phyloP scores from a whole-genome alignment of 2,329 filamentous ascomycete genomes.

The Metarhizium album region DNA sequence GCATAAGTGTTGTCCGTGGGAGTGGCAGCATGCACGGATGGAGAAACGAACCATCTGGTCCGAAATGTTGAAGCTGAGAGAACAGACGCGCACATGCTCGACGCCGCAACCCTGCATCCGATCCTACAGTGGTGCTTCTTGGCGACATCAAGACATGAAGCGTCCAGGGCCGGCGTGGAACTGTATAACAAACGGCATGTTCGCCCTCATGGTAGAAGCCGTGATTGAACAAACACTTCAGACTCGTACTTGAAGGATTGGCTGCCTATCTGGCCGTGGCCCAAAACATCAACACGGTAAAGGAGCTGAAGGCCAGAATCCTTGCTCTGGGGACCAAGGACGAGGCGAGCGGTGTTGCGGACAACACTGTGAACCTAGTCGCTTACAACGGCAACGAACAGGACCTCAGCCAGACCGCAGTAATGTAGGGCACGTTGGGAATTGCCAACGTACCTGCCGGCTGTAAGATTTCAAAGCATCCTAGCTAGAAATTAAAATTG shows the following conservation, averaged over 20 bases:
- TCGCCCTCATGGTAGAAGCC: neutral
- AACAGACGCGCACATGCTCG: too few relatives aligned
- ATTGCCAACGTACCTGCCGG: neutral
- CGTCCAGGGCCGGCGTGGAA: too few relatives aligned
- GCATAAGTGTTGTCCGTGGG: too few relatives aligned
- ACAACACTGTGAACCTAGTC: conserved; percentile 32
- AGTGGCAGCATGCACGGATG: too few relatives aligned
- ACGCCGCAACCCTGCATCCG: too few relatives aligned
- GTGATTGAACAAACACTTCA: neutral
- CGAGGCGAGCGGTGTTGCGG: conserved; percentile 22
- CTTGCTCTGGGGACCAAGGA: conserved; percentile 29
- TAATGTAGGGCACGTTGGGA: too few relatives aligned
- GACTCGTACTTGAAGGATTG: conserved; percentile 51
- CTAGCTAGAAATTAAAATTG: too few relatives aligned
- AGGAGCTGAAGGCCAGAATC: conserved; percentile 30
- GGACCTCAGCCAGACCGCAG: too few relatives aligned
- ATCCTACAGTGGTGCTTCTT: neutral
- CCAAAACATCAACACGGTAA: conserved; percentile 28
- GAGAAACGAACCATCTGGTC: too few relatives aligned
- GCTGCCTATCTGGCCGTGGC: conserved; percentile 41
- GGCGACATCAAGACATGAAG: neutral
- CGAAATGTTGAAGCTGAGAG: too few relatives aligned
- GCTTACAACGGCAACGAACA: conserved; percentile 32
- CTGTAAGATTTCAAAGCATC: neutral
- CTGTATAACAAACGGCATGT: neutral